Evolutionary conservation across 2,329 filamentous ascomycete species (phyloP), one percentile per base, ranked within the genome.

Genomic region (Pseudogymnoascus sp.): DNA sequence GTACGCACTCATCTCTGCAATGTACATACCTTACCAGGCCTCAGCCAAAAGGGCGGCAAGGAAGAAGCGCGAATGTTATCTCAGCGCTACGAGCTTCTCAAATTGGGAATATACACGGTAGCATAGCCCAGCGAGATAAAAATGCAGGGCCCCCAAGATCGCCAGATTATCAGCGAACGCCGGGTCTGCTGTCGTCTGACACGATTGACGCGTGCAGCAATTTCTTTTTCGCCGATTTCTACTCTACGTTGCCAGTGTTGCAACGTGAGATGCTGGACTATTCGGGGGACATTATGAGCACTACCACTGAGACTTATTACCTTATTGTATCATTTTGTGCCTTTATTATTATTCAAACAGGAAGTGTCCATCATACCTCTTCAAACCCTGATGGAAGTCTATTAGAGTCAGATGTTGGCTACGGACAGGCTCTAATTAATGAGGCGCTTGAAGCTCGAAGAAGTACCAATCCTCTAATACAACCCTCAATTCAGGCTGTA

Each of bases 251-350:
- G 11, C 50, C 50, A 18, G 28, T 56, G 10, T 35, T 56, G 28
- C 50, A 56, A 56, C 50, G n/a, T 33, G 50, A 56, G 50, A 56
- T 56, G 50, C 5, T 56, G 23, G 50, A 56, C 28, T 56, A 56
- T 56, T 56, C 50, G 11, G 50, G 28, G 3, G 28, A 33, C 35
- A 11, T 33, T 56, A 56, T 35, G 50, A 56, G 18, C 50, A 56
- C 50, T 56, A 56, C 50, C 16, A 56, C 50, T 21, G 50, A 56
- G 50, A 56, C 50, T 56, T 56, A 56, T 56, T 56, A 56, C n/a
- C 50, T 56, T 56, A 56, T 56, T 35, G 50, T 56, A 56, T 56
- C 50, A 21, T 56, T 56, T 33, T 56, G 50, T 33, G 50, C 50
- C 50, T 56, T 56, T 56, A 56, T 56, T 56, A 56, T 56, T 21